Conservation (phyloP, 2,329 filamentous ascomycete species). For the Colletotrichum sansevieriae region DNA sequence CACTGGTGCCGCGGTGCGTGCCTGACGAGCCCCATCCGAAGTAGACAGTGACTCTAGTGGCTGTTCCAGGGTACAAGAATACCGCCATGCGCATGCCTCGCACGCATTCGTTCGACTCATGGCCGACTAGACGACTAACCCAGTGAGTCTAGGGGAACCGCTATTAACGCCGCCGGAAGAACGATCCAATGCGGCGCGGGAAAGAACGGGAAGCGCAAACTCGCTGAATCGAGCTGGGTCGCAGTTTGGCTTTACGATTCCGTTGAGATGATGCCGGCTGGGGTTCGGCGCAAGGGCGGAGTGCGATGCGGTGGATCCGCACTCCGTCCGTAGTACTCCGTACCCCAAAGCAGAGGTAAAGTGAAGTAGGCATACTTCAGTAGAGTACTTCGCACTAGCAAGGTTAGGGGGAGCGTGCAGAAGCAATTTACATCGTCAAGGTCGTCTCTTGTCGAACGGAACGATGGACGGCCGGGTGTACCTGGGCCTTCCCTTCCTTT, state of each 20-base stretch:
- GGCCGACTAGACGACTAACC: neutral
- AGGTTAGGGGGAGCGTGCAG: conserved; percentile 16
- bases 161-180: conserved; percentile 6
- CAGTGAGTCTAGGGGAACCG: neutral
- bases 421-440: conserved; percentile 27
- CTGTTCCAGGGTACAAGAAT: conserved; percentile 9
- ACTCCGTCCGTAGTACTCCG: conserved; percentile 14
- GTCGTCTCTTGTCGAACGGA: conserved; percentile 33
- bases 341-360: conserved; percentile 23
- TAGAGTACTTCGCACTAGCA: neutral
- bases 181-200: neutral
- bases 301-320: conserved; percentile 17
- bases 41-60: neutral
- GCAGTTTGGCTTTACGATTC: neutral
- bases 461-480: conserved; percentile 24
- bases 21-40: conserved; percentile 20
- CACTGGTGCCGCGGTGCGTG: conserved; percentile 17
- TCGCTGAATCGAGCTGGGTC: neutral
- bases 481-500: conserved; percentile 18
- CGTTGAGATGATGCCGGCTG: neutral
- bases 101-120: conserved; percentile 13
- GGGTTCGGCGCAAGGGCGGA: conserved; percentile 20
- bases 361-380: neutral
- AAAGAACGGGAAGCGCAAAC: neutral
- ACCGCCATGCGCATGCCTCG: conserved; percentile 6